These are phyloP conservation scores for Ustilago loliicola DNA, from an alignment of 1,284 basidiomycete genomes.

Conservation along the genomic window DNA sequence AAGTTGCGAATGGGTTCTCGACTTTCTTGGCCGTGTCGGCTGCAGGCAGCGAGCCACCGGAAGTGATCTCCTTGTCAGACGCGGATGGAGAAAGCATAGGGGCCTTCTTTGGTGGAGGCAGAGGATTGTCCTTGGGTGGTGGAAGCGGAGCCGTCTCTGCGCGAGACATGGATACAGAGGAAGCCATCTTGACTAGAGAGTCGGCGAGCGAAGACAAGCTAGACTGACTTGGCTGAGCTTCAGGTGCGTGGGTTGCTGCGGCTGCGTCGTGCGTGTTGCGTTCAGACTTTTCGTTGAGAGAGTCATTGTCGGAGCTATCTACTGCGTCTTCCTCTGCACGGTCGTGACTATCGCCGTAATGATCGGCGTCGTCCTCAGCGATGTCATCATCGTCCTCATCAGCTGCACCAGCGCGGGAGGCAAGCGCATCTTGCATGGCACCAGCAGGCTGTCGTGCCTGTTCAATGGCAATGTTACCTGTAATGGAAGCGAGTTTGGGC, in stretches of 20 bases:
- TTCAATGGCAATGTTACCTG: constrained; percentile 87
- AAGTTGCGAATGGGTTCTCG: constrained; percentile 55
- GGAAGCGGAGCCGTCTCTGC: constrained; percentile 42
- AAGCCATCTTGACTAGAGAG: constrained; percentile 34
- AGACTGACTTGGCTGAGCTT: constrained; percentile 11
- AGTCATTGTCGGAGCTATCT: constrained; percentile 47
- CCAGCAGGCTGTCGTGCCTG: constrained; percentile 77
- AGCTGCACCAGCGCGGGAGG: constrained; percentile 61
- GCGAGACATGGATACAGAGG: constrained; percentile 32
- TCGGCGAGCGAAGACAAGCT: constrained; percentile 30
- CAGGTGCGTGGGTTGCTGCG: constrained; percentile 6
- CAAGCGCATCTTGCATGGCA: constrained; percentile 38
- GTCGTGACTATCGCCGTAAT: constrained; percentile 26
- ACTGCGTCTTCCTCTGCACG: constrained; percentile 37
- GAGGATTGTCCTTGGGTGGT: constrained; percentile 33
- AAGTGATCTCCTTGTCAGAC: constrained; percentile 35
- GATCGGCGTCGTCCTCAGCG: constrained; percentile 7
- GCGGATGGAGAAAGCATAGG: neutral
- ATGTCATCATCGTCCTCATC: constrained; percentile 71
- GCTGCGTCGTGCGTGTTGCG: neutral
- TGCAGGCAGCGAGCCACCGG: constrained; percentile 38
- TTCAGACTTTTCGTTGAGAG: constrained; percentile 22
- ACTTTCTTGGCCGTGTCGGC: constrained; percentile 31
- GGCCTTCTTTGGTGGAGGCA: constrained; percentile 10
- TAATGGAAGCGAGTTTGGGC: constrained; percentile 79